Base-by-base conservation (phyloP, 2,329 filamentous ascomycete genomes). In the Botrytis aclada region DNA sequence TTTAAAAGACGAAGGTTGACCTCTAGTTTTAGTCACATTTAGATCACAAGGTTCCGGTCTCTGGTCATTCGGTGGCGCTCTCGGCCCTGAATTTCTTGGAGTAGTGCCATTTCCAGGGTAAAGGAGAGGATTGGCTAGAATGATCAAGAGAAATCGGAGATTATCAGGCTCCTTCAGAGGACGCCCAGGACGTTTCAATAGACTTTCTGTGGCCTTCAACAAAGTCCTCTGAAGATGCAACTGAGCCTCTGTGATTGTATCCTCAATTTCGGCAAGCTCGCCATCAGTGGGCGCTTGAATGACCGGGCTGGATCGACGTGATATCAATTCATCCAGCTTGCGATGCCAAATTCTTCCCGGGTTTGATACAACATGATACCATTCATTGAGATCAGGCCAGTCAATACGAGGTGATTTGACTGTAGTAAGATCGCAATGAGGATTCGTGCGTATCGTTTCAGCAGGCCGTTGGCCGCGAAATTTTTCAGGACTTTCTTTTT, bases 101-200 rank as follows among this genome's bases (percentile, higher is more conserved):
- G 76, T 54, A 29, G 14, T 39, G 22, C 65, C 43, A 45, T 72
- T 69, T 51, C 83, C 82, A 37, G 86, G 83, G 75, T 91, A 88
- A 14, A 98, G 81, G 4, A 95, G 84, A 8, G 95, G 95, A 80
- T 97, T 97, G 29, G 89, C 89, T 54, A 96, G 82, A 37, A 97
- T 84, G 45, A 97, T 89, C 25, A 97, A 84, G 29, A 97, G 84
- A 80, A 95, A 96, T 9, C 94, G 88, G 56, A 92, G 84, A 77
- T 97, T 90, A 74, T 90, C 88, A 0, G 92, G 89, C 39, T 89
- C 88, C 65, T 85, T 87, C 69, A 97, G 81, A 9, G 88, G 88
- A 45, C 90, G 88, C 1, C 93, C 90, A 0, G 95, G 94, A 29
- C 94, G 88, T 81, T 95, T 97, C 32, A 97, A 84, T 12, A 97